These are phyloP conservation scores for Lepidium sativum DNA, from an alignment of 345 rosid species.

Conservation along the genomic window DNA sequence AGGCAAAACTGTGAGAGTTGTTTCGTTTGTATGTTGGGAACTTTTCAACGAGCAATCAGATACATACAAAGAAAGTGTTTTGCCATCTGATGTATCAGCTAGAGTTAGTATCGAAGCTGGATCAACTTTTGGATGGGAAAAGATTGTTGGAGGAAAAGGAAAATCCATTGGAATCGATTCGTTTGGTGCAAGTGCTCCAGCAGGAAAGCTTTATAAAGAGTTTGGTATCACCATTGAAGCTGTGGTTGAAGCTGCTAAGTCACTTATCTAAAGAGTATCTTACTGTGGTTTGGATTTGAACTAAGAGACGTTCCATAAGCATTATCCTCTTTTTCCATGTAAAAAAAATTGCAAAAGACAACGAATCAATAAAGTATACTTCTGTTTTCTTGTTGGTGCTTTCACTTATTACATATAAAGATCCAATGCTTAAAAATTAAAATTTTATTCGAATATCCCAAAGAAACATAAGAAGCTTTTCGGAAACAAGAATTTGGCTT, in stretches of 20 bases:
- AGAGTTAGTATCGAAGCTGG: conserved; percentile 95
- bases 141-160: conserved; percentile 66
- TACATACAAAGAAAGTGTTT: conserved; percentile 80
- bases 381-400: background rate
- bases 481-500: too few relatives aligned
- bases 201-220: conserved; percentile 75
- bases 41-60: conserved; percentile 68
- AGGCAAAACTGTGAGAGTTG: conserved; percentile 82
- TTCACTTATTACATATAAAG: too few relatives aligned
- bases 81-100: conserved; percentile 64
- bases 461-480: too few relatives aligned
- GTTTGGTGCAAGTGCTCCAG: conserved; percentile 97
- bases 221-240: conserved; percentile 66
- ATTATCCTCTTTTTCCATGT: too few relatives aligned
- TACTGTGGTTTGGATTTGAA: background rate
- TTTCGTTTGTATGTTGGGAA: conserved; percentile 85
- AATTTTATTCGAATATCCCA: too few relatives aligned
- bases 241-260: conserved; percentile 67
- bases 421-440: too few relatives aligned
- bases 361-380: background rate
- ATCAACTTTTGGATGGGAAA: conserved; percentile 84
- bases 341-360: too few relatives aligned
- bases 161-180: conserved; percentile 73
- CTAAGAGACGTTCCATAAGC: background rate
- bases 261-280: conserved; percentile 26